A percentile compares a stretch with the other conserved stretches of the same genome.
Evolutionary conservation across 495 filamentous ascomycete species (phyloP).

Genomic region (Tuber umbilicatum): DNA sequence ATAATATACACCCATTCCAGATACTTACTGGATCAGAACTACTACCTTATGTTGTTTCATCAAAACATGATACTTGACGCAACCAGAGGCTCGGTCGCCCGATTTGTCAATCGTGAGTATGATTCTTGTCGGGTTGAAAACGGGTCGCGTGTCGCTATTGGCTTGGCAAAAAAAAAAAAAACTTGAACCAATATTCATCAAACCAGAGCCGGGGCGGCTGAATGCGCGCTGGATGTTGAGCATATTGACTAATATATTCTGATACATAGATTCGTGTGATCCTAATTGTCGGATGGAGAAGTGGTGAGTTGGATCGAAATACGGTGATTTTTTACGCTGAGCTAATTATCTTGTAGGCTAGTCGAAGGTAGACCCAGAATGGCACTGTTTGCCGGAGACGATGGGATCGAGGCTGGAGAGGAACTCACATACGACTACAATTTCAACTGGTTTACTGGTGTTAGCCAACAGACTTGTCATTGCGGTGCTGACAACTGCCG

Average conservation of each 20-base stretch:
- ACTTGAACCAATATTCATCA: conserved; percentile 4
- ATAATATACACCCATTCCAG: background rate
- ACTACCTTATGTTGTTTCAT: conserved; percentile 96
- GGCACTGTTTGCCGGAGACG: conserved; percentile 90
- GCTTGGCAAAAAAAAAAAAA: background rate
- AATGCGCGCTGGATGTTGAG: background rate
- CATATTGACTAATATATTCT: conserved; percentile 5
- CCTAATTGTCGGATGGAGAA: conserved; percentile 98
- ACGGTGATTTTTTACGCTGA: background rate
- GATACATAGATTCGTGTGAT: conserved; percentile 63
- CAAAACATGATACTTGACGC: conserved; percentile 99
- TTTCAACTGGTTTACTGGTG: conserved; percentile 57
- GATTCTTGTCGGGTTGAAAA: background rate
- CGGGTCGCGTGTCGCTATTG: background rate
- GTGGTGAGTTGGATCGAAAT: conserved; percentile 45
- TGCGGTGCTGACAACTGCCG: conserved; percentile 72
- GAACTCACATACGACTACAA: conserved; percentile 99
- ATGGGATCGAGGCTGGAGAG: conserved; percentile 83
- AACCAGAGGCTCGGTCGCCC: conserved; percentile 86
- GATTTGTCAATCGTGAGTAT: conserved; percentile 75
- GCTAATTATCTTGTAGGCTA: conserved; percentile 48
- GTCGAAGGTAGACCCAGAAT: conserved; percentile 92
- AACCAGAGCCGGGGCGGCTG: background rate
- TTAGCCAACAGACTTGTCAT: conserved; percentile 60
- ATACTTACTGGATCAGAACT: conserved; percentile 54